Base-by-base conservation (phyloP, 331 rosid genomes). In the Telfairia occidentalis region DNA sequence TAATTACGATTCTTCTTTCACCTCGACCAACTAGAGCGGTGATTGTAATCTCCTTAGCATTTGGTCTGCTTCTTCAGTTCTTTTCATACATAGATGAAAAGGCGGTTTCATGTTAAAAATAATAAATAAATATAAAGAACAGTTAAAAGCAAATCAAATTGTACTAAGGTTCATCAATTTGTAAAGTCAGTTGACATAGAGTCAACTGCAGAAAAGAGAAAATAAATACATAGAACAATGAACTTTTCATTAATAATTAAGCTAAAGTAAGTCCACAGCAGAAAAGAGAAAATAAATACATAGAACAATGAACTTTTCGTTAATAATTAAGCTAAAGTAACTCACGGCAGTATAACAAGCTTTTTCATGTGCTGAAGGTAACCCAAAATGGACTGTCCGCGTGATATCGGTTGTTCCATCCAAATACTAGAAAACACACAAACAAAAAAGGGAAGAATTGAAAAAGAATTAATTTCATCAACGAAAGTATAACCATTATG, bases 371-470 rank as follows among this genome's bases (percentile, higher is more conserved):
- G 88, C 87, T 0, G 92, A 87, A 79, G 99, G 97, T 80, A 89
- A 89, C 60, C 99, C 99, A 38, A 95, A 92, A 87, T 95, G 99
- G 83, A 95, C 94, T 5, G 99, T 90, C 71, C 97, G 86, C 9
- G 99, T 95, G 78, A 95, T 90, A 75, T 95, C 99, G 24, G 99
- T 95, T 77, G 99, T 95, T 83, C 99, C 99, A 82, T 95, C 99
- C 61, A 89, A 82, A 87, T 95, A 95, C 97, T 95, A 64, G 78
- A 83, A 78, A 77, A 74, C 18, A 84, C 53, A 79, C n/a, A 67
- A 87, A 57, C 24, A 69, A 64, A 63, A 63, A 70, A 65, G 50
- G 48, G 40, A 80, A 76, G 55, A 43, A 67, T 74, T 80, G 50
- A 76, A 49, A 71, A 3, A 37, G 13, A 5, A 65, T 57, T 45